Conservation (phyloP, 208 protist genomes). For the Phytomonas francai region DNA sequence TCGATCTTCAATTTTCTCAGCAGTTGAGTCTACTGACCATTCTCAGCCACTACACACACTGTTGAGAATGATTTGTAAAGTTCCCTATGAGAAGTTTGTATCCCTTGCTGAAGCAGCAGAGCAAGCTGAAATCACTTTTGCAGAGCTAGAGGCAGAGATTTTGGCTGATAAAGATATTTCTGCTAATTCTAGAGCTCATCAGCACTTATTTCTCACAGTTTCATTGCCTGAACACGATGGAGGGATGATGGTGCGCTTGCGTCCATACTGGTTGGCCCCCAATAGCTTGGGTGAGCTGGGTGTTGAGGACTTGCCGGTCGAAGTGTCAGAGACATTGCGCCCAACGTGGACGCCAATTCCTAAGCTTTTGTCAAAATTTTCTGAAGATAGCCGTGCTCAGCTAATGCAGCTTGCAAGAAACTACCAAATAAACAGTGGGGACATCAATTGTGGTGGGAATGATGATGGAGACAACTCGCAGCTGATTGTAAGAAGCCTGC, state of each 20-base stretch:
- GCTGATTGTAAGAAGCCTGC: constrained; percentile 19
- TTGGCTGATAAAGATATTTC: not conserved
- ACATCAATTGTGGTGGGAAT: not conserved
- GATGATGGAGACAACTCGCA: not conserved
- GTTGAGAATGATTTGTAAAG: not conserved
- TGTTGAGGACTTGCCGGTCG: constrained; percentile 14
- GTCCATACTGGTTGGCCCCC: constrained; percentile 68
- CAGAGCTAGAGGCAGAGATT: not conserved
- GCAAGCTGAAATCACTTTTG: not conserved
- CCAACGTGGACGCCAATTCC: constrained; percentile 50
- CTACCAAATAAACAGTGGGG: not conserved
- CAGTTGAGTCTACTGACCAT: not conserved
- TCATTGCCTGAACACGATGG: not conserved
- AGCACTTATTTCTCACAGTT: not conserved
- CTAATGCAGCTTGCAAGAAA: constrained; percentile 15
- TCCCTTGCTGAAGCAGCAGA: not conserved
- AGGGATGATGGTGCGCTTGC: constrained; percentile 30
- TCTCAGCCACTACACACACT: not conserved
- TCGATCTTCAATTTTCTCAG: not conserved
- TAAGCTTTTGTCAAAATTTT: constrained; percentile 28
- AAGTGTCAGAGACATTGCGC: constrained; percentile 27
- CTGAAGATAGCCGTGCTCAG: constrained; percentile 10
- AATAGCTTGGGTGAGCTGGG: constrained; percentile 34
- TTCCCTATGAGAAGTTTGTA: not conserved
- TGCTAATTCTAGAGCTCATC: not conserved